Evolutionary conservation across 208 protist species (phyloP).

Genomic region (Crithidia sp.): DNA sequence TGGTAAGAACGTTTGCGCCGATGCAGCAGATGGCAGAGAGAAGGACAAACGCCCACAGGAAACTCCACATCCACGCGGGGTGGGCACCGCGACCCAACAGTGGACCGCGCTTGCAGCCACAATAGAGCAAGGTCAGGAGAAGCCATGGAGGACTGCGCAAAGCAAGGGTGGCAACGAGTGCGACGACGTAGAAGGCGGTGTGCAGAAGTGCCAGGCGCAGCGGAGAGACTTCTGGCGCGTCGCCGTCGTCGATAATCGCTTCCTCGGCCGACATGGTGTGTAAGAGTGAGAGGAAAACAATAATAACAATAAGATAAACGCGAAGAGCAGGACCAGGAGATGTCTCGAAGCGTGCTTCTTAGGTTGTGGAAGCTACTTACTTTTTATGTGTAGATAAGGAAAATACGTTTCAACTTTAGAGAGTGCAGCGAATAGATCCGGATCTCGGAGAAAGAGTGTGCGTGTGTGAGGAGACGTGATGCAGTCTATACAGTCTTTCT

Average conservation of each 20-base stretch:
- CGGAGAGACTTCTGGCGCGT: background rate
- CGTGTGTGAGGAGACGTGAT: no score
- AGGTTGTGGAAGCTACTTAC: no score
- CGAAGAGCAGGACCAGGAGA: background rate
- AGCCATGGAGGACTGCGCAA: conserved; percentile 30
- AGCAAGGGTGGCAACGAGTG: background rate
- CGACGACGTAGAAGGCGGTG: conserved; percentile 11
- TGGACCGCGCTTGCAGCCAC: conserved; percentile 6
- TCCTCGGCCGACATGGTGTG: background rate
- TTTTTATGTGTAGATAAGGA: no score
- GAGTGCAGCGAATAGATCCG: no score
- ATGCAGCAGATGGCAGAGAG: conserved; percentile 14
- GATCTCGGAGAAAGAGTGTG: no score
- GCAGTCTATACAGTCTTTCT: no score
- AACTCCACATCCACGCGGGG: conserved; percentile 10
- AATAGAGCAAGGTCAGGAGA: conserved; percentile 13
- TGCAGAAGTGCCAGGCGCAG: conserved; percentile 17
- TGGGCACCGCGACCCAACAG: conserved; percentile 12
- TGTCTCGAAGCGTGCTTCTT: no score
- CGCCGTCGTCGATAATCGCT: background rate
- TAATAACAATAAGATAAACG: background rate
- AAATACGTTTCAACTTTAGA: no score
- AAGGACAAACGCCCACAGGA: background rate
- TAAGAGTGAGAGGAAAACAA: background rate
- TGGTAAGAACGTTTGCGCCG: conserved; percentile 12